Percentiles rank a stretch among this genome's conserved stretches.
phyloP scores from a whole-genome alignment of 2,329 filamentous ascomycete species.

The Aspergillus sergii region DNA sequence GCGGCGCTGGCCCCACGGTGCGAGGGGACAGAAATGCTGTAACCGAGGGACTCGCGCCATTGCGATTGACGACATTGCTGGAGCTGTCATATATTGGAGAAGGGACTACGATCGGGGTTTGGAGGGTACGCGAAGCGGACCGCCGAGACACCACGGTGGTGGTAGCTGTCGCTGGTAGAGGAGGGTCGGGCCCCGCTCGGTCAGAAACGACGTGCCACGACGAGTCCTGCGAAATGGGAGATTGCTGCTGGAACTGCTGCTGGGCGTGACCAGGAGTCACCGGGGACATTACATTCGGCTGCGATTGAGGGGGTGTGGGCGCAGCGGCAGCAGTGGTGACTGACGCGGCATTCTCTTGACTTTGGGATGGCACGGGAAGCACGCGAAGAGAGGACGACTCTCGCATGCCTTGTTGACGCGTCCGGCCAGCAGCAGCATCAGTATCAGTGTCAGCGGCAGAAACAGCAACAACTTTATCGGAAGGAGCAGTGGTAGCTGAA shows the following conservation, averaged over 20 bases:
- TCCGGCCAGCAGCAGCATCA: background rate
- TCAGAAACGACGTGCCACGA: background rate
- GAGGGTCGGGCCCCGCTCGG: background rate
- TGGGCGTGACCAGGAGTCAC: constrained; percentile 18
- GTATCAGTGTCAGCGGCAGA: background rate
- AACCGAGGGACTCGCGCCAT: background rate
- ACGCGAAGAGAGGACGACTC: constrained; percentile 7
- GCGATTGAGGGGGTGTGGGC: constrained; percentile 10
- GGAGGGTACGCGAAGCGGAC: background rate
- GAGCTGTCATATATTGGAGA: constrained; percentile 6
- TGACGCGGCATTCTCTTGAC: constrained; percentile 3
- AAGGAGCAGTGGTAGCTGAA: background rate
- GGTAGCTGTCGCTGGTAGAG: constrained; percentile 5
- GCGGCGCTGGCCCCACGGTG: background rate
- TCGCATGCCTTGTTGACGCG: constrained; percentile 19
- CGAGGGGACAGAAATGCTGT: constrained; percentile 55
- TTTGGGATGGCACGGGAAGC: constrained; percentile 7
- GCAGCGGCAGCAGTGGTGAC: background rate
- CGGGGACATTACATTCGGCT: constrained; percentile 22
- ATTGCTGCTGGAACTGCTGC: background rate
- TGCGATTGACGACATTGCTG: constrained; percentile 14
- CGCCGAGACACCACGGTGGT: background rate
- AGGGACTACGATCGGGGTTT: background rate
- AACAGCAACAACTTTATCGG: background rate
- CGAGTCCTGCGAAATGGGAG: background rate